Evolutionary conservation across 176 grass and related monocot species (phyloP).

Genomic region (Oryza glumipatula): DNA sequence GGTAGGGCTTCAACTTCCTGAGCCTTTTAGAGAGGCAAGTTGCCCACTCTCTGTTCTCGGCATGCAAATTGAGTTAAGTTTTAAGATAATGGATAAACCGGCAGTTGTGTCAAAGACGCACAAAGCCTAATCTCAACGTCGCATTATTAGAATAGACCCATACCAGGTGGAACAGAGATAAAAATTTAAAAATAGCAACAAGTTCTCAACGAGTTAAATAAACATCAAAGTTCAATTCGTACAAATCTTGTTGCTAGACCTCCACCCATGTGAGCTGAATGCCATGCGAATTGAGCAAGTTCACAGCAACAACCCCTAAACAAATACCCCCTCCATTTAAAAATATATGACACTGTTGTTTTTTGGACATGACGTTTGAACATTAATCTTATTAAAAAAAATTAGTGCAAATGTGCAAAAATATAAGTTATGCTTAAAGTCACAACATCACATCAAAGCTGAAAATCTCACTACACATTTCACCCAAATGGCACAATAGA

Average conservation of each 20-base stretch:
- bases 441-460: background rate
- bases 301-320: background rate
- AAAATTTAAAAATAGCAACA: too few relatives aligned
- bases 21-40: background rate
- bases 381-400: too few relatives aligned
- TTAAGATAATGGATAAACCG: background rate
- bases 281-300: background rate
- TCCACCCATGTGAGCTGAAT: background rate
- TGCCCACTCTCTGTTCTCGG: background rate
- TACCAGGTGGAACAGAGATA: background rate
- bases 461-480: background rate
- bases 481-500: background rate
- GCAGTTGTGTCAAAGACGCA: background rate
- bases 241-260: background rate
- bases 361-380: too few relatives aligned
- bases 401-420: too few relatives aligned
- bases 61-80: background rate
- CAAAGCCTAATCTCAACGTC: background rate
- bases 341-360: too few relatives aligned
- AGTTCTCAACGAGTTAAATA: too few relatives aligned
- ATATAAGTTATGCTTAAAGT: too few relatives aligned
- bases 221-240: too few relatives aligned
- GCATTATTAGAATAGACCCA: background rate
- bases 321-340: background rate
- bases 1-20: background rate